Evolutionary conservation across 345 rosid genomes (phyloP).

Genomic region (Acer saccharum): DNA sequence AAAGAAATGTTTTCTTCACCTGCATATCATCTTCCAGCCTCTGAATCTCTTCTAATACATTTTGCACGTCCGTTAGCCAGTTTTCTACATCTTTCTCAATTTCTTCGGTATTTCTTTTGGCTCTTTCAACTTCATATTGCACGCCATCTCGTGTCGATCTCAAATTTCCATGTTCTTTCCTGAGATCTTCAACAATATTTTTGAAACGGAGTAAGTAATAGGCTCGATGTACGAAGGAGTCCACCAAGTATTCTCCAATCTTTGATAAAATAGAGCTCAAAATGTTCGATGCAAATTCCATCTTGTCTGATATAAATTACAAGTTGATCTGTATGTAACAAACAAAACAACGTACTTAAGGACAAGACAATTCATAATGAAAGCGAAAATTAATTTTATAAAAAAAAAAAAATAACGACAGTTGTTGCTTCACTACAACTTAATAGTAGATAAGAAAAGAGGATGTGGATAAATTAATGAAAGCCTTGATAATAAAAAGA

Average conservation of each 20-base stretch:
- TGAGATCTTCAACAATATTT: not conserved
- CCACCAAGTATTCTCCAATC: slow-evolving; percentile 1
- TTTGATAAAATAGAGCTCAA: not conserved
- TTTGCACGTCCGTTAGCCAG: not conserved
- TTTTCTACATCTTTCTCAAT: not conserved
- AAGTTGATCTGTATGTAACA: not conserved
- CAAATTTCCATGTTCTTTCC: not conserved
- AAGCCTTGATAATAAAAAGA: too few relatives aligned
- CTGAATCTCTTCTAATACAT: not conserved
- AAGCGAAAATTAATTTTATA: not conserved
- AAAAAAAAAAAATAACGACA: too few relatives aligned
- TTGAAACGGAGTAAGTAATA: not conserved
- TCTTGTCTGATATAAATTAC: not conserved
- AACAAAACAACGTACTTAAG: not conserved
- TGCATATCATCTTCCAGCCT: not conserved
- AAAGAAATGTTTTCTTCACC: not conserved
- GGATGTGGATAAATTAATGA: too few relatives aligned
- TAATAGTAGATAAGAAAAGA: too few relatives aligned
- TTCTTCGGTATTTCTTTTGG: not conserved
- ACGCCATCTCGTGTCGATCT: not conserved
- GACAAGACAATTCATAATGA: not conserved
- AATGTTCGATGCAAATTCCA: not conserved
- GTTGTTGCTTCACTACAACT: too few relatives aligned
- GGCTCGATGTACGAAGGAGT: not conserved
- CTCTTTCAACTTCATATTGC: not conserved